Conservation (phyloP, 2,329 filamentous ascomycete genomes). For the Aspergillus brasiliensis region DNA sequence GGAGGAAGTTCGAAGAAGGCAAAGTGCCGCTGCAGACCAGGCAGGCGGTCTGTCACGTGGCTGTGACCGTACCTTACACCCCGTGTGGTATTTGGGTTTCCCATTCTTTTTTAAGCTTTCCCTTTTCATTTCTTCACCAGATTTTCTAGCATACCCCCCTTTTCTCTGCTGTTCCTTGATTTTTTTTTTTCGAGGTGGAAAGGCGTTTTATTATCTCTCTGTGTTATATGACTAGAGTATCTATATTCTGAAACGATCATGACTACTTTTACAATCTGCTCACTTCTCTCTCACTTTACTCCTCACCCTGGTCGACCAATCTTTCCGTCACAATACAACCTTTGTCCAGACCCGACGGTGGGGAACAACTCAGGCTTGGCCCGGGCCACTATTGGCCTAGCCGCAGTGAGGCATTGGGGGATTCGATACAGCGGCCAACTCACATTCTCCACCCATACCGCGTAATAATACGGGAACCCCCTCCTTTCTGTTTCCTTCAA, state of each 20-base stretch:
- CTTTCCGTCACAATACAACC: slow-evolving; percentile 12
- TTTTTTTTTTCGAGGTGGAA: too few species aligned
- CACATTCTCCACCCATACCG: slow-evolving; percentile 17
- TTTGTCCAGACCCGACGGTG: slow-evolving; percentile 26
- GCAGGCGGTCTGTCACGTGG: slow-evolving; percentile 37
- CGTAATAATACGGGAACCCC: slow-evolving; percentile 12
- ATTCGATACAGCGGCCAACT: slow-evolving; percentile 21
- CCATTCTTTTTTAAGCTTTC: neutral
- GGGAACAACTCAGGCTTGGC: slow-evolving; percentile 18
- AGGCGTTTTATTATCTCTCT: too few species aligned
- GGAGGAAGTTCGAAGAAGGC: slow-evolving; percentile 37
- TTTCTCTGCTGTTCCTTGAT: too few species aligned
- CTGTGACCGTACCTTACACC: neutral
- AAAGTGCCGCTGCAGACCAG: slow-evolving; percentile 33
- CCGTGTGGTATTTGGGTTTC: neutral
- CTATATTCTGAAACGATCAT: too few species aligned
- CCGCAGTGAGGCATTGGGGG: slow-evolving; percentile 14
- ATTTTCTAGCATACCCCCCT: too few species aligned
- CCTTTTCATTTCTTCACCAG: neutral
- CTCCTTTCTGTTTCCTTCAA: neutral
- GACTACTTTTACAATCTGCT: neutral
- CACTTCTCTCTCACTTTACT: neutral
- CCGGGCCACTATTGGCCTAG: slow-evolving; percentile 20
- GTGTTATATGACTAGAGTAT: too few species aligned
- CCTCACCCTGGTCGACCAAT: neutral